Conservation (phyloP, 306 rosid species). For the Medicago ruthenica region DNA sequence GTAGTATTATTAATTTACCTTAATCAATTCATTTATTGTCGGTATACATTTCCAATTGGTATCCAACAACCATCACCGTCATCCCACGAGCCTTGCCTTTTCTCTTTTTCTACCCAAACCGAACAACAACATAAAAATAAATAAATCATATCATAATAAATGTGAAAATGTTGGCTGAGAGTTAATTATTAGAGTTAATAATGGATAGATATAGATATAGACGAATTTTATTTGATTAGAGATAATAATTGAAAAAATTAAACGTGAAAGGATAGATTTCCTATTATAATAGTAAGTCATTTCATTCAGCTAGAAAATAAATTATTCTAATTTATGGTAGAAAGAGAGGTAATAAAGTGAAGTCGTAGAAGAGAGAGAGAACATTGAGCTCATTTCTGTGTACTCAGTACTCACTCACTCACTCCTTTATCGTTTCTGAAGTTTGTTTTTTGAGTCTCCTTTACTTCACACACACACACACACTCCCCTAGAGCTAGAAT, state of each 20-base stretch:
- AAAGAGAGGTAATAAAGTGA: slow-evolving; percentile 43
- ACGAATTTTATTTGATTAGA: not conserved
- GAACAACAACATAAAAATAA: not conserved
- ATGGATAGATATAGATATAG: not conserved
- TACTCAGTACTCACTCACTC: not conserved
- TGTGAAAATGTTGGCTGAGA: not conserved
- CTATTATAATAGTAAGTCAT: not conserved
- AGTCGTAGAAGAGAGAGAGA: slow-evolving; percentile 33
- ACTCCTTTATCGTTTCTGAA: slow-evolving; percentile 12
- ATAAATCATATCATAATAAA: not conserved
- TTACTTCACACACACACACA: slow-evolving; percentile 40
- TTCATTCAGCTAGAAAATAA: not conserved
- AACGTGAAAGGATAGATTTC: slow-evolving; percentile 7
- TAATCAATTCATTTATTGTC: slow-evolving; percentile 16
- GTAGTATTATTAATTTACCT: not conserved
- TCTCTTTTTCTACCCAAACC: slow-evolving; percentile 37
- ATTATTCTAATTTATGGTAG: slow-evolving; percentile 7
- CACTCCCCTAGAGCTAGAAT: not conserved
- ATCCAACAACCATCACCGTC: slow-evolving; percentile 30
- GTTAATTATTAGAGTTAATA: not conserved
- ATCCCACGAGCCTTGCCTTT: not conserved
- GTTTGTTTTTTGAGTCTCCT: slow-evolving; percentile 26
- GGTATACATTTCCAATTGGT: not conserved
- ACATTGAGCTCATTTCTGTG: not conserved
- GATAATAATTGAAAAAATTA: not conserved